A percentile compares a stretch with the other conserved stretches of the same genome.
Evolutionary conservation across 306 rosid genomes (phyloP).

Genomic region (Prunus salicina): DNA sequence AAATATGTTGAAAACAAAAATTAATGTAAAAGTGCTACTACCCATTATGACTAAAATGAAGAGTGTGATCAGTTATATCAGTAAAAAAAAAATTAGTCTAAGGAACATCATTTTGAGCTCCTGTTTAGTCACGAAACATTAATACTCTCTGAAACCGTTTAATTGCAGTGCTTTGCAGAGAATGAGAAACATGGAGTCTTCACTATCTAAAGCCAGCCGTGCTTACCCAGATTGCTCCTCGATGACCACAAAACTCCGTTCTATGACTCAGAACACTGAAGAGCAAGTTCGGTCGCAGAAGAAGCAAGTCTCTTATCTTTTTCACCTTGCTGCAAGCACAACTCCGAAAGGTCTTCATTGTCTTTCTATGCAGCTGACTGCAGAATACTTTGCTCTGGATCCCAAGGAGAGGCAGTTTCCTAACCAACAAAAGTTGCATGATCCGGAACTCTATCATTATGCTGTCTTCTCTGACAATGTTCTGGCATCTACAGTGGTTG

Average conservation of each 20-base stretch:
- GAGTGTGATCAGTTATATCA: background rate
- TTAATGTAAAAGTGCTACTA: background rate
- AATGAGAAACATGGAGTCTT: conserved; percentile 80
- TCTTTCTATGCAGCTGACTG: conserved; percentile 82
- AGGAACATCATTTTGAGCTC: conserved; percentile 15
- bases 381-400: conserved; percentile 68
- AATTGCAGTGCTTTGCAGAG: conserved; percentile 89
- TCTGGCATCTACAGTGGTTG: conserved; percentile 91
- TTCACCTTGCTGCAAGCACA: conserved; percentile 82
- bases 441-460: conserved; percentile 69
- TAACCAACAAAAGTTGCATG: conserved; percentile 58
- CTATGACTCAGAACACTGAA: conserved; percentile 76
- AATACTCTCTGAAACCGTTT: conserved; percentile 45
- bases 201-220: conserved; percentile 65
- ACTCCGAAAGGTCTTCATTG: conserved; percentile 88
- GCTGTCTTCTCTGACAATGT: conserved; percentile 94
- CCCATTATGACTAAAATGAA: conserved; percentile 14
- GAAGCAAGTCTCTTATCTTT: conserved; percentile 56
- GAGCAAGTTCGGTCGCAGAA: conserved; percentile 58
- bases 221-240: conserved; percentile 73
- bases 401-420: conserved; percentile 62
- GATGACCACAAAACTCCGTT: conserved; percentile 80
- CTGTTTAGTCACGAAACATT: conserved; percentile 23
- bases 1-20: background rate
- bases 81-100: background rate